A percentile compares a stretch with the other conserved stretches of the same genome.
Conservation (phyloP, 2,329 filamentous ascomycete genomes). For the Metarhizium album region DNA sequence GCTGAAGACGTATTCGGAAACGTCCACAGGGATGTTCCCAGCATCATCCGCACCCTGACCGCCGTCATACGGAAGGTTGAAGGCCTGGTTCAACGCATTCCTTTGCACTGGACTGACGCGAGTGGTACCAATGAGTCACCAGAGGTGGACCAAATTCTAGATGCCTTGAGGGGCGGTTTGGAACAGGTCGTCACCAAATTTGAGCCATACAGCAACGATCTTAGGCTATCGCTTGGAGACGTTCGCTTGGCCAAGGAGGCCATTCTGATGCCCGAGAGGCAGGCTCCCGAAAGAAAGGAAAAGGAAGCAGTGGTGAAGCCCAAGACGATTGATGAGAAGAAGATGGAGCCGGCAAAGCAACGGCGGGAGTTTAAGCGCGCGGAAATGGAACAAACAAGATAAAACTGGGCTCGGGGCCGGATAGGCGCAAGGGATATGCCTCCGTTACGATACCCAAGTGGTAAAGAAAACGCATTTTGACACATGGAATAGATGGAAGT, state of each 20-base stretch:
- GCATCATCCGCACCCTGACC: slow-evolving; percentile 64
- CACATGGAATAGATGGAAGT: neutral
- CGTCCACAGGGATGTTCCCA: slow-evolving; percentile 71
- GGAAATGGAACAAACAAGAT: slow-evolving; percentile 21
- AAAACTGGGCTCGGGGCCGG: neutral
- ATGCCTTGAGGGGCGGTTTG: slow-evolving; percentile 54
- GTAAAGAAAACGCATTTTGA: slow-evolving; percentile 3
- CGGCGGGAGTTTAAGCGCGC: slow-evolving; percentile 10
- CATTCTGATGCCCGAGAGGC: slow-evolving; percentile 18
- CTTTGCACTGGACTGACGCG: slow-evolving; percentile 72
- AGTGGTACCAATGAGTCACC: slow-evolving; percentile 41
- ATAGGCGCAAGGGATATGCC: neutral
- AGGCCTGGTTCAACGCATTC: slow-evolving; percentile 46
- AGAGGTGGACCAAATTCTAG: slow-evolving; percentile 62
- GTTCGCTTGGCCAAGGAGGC: slow-evolving; percentile 64
- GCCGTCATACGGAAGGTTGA: slow-evolving; percentile 58
- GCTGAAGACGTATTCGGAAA: slow-evolving; percentile 75
- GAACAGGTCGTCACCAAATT: slow-evolving; percentile 58
- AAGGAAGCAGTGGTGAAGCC: slow-evolving; percentile 21
- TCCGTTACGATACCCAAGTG: slow-evolving; percentile 8
- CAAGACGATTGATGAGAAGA: slow-evolving; percentile 13
- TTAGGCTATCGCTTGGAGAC: slow-evolving; percentile 61
- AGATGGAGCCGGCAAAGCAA: slow-evolving; percentile 11
- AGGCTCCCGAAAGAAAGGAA: slow-evolving; percentile 8
- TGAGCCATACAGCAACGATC: slow-evolving; percentile 59